Conservation (phyloP, 2,329 filamentous ascomycete species). For the Teratosphaeria pseudoeucalypti region DNA sequence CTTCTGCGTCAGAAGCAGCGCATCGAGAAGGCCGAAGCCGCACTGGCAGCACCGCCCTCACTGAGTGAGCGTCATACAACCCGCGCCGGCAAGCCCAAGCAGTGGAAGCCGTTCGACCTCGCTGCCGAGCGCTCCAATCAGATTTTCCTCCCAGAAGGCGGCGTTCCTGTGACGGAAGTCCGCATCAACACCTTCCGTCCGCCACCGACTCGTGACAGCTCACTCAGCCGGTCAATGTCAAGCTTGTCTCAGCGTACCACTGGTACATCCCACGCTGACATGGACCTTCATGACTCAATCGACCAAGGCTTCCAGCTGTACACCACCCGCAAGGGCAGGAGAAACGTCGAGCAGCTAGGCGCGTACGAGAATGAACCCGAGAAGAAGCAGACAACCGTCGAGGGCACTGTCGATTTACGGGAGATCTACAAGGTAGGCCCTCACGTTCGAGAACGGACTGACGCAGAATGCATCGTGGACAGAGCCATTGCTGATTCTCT, state of each 20-base stretch:
- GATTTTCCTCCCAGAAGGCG: conserved; percentile 3
- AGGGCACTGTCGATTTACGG: conserved; percentile 19
- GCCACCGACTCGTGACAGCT: conserved; percentile 12
- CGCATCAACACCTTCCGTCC: conserved; percentile 23
- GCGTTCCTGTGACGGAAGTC: conserved; percentile 12
- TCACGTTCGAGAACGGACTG: not conserved
- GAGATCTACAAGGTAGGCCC: conserved; percentile 16
- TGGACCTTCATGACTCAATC: conserved; percentile 15
- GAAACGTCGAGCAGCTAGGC: conserved; percentile 7
- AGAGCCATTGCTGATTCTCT: not conserved
- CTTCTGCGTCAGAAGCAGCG: conserved; percentile 24
- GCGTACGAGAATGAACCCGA: conserved; percentile 19
- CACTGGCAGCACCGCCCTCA: conserved; percentile 10
- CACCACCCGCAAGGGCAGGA: conserved; percentile 15
- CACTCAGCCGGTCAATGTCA: conserved; percentile 18
- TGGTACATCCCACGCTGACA: conserved; percentile 5
- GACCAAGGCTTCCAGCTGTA: conserved; percentile 22
- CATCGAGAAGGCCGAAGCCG: conserved; percentile 21
- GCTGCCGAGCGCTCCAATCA: conserved; percentile 4
- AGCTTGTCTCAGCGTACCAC: conserved; percentile 17
- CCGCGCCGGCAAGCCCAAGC: conserved; percentile 14
- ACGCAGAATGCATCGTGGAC: not conserved
- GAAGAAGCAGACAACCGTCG: conserved; percentile 22
- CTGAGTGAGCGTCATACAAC: conserved; percentile 10
- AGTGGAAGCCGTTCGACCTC: conserved; percentile 20